Conservation (phyloP, 306 rosid genomes). For the Oxytropis ochrocephala region DNA sequence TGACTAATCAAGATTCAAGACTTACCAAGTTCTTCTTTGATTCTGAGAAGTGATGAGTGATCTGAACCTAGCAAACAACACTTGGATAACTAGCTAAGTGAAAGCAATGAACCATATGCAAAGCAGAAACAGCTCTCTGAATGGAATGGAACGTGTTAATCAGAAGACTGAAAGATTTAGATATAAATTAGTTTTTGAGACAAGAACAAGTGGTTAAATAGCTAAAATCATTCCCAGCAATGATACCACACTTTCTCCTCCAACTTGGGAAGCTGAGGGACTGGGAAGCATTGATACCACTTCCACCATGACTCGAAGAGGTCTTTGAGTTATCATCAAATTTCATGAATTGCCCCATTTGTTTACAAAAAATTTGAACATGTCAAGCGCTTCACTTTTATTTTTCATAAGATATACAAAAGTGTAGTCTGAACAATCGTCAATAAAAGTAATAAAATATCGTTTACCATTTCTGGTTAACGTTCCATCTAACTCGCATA, state of each 20-base stretch:
- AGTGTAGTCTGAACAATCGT: too few species aligned
- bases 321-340: slow-evolving; percentile 82
- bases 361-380: too few species aligned
- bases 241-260: slow-evolving; percentile 41
- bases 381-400: too few species aligned
- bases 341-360: slow-evolving; percentile 67
- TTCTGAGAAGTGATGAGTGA: too few species aligned
- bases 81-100: slow-evolving; percentile 95
- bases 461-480: too few species aligned
- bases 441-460: too few species aligned
- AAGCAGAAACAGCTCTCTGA: slow-evolving; percentile 85
- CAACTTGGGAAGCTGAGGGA: slow-evolving; percentile 72
- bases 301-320: slow-evolving; percentile 70
- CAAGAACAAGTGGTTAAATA: slow-evolving; percentile 67
- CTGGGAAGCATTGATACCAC: slow-evolving; percentile 48
- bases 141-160: not conserved
- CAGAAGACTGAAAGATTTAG: not conserved
- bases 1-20: too few species aligned
- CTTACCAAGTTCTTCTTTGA: too few species aligned
- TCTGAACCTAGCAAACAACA: too few species aligned
- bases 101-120: slow-evolving; percentile 94
- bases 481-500: too few species aligned
- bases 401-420: too few species aligned
- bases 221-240: slow-evolving; percentile 94
- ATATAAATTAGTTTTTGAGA: not conserved